Evolutionary conservation across 805 yeast species (phyloP), one percentile per base, ranked within the genome.

Genomic region (Barnettozyma salicaria): DNA sequence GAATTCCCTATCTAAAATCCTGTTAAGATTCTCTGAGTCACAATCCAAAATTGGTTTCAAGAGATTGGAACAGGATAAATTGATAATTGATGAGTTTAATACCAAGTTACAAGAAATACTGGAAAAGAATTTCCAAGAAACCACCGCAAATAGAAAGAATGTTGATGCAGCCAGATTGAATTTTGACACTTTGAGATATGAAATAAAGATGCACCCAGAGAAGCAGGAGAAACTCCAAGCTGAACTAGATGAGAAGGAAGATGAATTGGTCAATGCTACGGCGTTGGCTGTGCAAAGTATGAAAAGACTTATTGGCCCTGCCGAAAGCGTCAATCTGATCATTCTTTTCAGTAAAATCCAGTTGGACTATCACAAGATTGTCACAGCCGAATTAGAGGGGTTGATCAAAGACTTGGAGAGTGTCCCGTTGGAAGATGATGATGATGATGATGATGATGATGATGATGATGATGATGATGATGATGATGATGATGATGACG

Each of bases 261-360:
- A 84, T 55, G 90, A 81, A 44, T 72, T 84, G 46, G 92, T 84
- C 24, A 74, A 78, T 47, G 85, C 87, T 19, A 83, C 88, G 4
- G 80, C 82, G 40, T 64, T 70, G 19, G 92, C 95, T 1, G 92
- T 82, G n/a, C 74, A 76, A 49, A 76, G 78, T 37, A 82, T 84
- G 92, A 77, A 80, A 58, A 74, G 70, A 46, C 65, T 84, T 39
- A 74, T 84, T 47, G 75, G 72, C 43, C 86, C 89, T 18, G 67
- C 76, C 9, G 82, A 80, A 57, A 65, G 77, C 37, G 67, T 83
- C 32, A 69, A 72, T 41, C 62, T 84, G 48, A 64, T 84, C 46
- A 78, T 78, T 52, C 63, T 80, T n/a, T 76, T 81, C 50, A 74
- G 76, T 48, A 68, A 72, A 48, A 80, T 84, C 42, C 92, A 83